These are phyloP conservation scores for Starmera stellimalicola DNA, from an alignment of 1,139 yeast species.

Conservation along the genomic window DNA sequence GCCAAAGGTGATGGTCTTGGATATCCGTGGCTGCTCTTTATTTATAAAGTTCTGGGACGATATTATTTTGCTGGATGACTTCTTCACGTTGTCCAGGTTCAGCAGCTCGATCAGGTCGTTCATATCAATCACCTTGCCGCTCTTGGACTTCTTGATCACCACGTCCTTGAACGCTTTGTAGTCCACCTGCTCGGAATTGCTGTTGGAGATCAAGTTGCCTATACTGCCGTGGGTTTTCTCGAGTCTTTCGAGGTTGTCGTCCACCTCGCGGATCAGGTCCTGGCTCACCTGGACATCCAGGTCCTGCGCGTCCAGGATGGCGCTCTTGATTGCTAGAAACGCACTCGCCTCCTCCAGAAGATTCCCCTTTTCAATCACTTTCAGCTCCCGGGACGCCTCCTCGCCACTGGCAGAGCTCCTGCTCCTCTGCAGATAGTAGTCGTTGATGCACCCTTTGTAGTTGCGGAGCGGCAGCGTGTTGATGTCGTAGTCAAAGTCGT, in stretches of 20 bases:
- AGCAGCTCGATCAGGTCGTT: not conserved
- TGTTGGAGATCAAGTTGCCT: slow-evolving; percentile 11
- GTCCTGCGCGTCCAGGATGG: slow-evolving; percentile 47
- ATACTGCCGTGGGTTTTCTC: slow-evolving; percentile 14
- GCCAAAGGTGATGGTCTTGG: slow-evolving; percentile 14
- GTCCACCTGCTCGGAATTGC: slow-evolving; percentile 12
- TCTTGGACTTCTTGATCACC: slow-evolving; percentile 10
- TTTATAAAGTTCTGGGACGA: slow-evolving; percentile 7
- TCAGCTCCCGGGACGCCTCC: slow-evolving; percentile 4
- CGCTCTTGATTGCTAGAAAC: slow-evolving; percentile 50
- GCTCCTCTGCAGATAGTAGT: slow-evolving; percentile 9
- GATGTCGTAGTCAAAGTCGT: slow-evolving; percentile 51
- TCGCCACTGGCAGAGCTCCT: slow-evolving; percentile 11
- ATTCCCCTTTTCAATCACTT: slow-evolving; percentile 30
- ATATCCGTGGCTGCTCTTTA: slow-evolving; percentile 10
- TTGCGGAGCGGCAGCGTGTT: slow-evolving; percentile 55
- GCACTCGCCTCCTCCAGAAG: slow-evolving; percentile 43
- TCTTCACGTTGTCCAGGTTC: not conserved
- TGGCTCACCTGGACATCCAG: slow-evolving; percentile 37
- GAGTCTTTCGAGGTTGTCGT: slow-evolving; percentile 22
- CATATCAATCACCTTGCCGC: not conserved
- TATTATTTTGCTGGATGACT: slow-evolving; percentile 3
- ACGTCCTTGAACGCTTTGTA: slow-evolving; percentile 12
- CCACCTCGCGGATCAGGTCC: slow-evolving; percentile 32
- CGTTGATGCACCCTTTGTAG: slow-evolving; percentile 28